Evolutionary conservation across 176 grass and related monocot species (phyloP).

Genomic region (Carex pumila): DNA sequence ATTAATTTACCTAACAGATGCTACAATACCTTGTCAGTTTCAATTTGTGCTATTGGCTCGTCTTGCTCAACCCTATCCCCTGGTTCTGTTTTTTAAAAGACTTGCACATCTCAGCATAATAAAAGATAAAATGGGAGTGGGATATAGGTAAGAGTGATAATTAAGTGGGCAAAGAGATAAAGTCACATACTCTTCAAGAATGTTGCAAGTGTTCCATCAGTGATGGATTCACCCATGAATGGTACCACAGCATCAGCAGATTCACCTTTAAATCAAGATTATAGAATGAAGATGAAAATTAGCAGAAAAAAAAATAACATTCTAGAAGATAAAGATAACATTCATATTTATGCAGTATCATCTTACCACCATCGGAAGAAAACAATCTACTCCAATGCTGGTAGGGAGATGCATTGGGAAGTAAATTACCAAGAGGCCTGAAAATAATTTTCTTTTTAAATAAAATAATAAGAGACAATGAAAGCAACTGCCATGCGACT

Average conservation of each 20-base stretch:
- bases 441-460: background rate
- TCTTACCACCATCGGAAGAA: constrained; percentile 79
- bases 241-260: constrained; percentile 80
- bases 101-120: background rate
- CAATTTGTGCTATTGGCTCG: constrained; percentile 94
- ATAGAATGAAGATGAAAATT: constrained; percentile 4
- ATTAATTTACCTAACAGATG: constrained; percentile 7
- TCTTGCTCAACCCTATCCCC: constrained; percentile 81
- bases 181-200: constrained; percentile 75
- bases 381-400: constrained; percentile 74
- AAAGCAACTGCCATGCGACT: too few species aligned
- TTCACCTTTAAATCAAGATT: constrained; percentile 41
- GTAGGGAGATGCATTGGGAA: constrained; percentile 58
- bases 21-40: constrained; percentile 76
- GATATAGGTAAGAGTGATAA: background rate
- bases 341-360: background rate
- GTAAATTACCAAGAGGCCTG: constrained; percentile 30
- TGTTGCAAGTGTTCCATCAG: constrained; percentile 90
- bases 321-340: constrained; percentile 4
- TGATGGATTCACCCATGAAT: constrained; percentile 99
- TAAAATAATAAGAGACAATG: background rate
- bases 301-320: background rate
- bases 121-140: background rate
- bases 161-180: background rate
- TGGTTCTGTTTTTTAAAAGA: constrained; percentile 48